Evolutionary conservation across 768 basidiomycete genomes (phyloP).

Genomic region (Leccinum barrowsii): DNA sequence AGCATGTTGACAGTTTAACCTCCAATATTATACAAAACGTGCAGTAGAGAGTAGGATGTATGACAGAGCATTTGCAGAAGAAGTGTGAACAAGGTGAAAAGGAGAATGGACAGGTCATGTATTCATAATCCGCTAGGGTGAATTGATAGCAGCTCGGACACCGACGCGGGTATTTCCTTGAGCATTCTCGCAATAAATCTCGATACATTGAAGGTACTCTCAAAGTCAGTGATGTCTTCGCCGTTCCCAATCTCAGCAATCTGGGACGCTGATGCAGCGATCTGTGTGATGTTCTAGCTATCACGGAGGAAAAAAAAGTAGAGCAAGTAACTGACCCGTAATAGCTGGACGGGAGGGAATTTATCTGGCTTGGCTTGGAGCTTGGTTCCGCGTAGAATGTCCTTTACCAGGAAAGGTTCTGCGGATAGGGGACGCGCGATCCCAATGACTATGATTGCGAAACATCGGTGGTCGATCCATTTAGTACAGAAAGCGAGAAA

Average conservation of each 20-base stretch:
- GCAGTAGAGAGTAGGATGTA: neutral
- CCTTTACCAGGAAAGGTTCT: constrained; percentile 28
- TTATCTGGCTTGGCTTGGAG: constrained; percentile 22
- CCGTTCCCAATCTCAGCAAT: constrained; percentile 35
- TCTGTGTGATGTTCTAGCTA: constrained; percentile 13
- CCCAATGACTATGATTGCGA: constrained; percentile 22
- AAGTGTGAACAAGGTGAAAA: neutral
- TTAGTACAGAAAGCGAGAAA: neutral
- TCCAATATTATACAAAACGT: constrained; percentile 8
- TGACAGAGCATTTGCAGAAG: neutral
- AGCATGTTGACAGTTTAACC: neutral
- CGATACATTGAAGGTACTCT: constrained; percentile 29
- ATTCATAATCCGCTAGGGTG: neutral
- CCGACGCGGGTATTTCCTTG: constrained; percentile 29
- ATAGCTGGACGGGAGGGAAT: constrained; percentile 37
- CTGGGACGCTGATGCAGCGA: constrained; percentile 29
- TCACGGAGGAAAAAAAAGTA: neutral
- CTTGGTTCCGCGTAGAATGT: constrained; percentile 26
- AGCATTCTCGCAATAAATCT: constrained; percentile 30
- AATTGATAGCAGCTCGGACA: constrained; percentile 29
- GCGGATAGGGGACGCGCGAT: constrained; percentile 30
- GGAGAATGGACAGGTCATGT: neutral
- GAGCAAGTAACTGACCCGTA: constrained; percentile 21
- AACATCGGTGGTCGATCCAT: neutral
- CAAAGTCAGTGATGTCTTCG: constrained; percentile 31